Evolutionary conservation across 2,329 filamentous ascomycete genomes (phyloP).

Genomic region (Alternaria novae-zelandiae): DNA sequence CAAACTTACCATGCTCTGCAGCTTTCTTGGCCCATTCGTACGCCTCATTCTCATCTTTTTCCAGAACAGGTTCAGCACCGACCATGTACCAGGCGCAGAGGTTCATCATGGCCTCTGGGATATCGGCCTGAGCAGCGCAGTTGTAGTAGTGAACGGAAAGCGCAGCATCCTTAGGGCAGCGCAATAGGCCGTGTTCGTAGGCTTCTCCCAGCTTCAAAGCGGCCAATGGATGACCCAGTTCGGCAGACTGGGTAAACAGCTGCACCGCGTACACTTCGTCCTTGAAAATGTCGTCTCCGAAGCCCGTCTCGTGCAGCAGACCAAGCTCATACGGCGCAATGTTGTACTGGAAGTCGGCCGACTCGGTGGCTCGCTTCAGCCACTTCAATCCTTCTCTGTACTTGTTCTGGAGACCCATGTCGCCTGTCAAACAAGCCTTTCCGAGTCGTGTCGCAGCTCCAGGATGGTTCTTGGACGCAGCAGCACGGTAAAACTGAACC

Average conservation of each 20-base stretch:
- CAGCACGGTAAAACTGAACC: conserved; percentile 88
- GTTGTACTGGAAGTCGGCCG: conserved; percentile 91
- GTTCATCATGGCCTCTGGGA: conserved; percentile 94
- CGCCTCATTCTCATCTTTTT: conserved; percentile 94
- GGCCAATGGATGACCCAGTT: conserved; percentile 86
- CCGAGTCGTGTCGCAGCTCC: conserved; percentile 93
- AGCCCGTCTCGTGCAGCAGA: conserved; percentile 88
- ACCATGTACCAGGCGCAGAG: conserved; percentile 99
- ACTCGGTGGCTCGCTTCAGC: conserved; percentile 91
- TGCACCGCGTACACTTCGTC: conserved; percentile 91
- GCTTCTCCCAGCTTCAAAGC: conserved; percentile 91
- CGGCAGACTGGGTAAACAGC: conserved; percentile 91
- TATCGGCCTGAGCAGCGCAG: conserved; percentile 81
- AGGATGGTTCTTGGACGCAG: conserved; percentile 91
- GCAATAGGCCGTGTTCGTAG: conserved; percentile 89
- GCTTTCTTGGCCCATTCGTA: conserved; percentile 94
- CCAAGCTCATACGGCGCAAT: conserved; percentile 90
- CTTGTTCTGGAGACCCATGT: conserved; percentile 81
- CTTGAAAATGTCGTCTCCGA: conserved; percentile 90
- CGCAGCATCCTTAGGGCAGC: conserved; percentile 87
- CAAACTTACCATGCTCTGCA: conserved; percentile 77
- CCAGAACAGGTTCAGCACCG: conserved; percentile 86
- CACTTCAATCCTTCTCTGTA: conserved; percentile 95
- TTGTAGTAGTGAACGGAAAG: conserved; percentile 98
- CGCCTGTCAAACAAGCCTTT: conserved; percentile 85